A percentile compares a stretch with the other conserved stretches of the same genome.
These are phyloP conservation scores for Nicotiana attenuata DNA, from an alignment of 257 asterid genomes.

Conservation along the genomic window DNA sequence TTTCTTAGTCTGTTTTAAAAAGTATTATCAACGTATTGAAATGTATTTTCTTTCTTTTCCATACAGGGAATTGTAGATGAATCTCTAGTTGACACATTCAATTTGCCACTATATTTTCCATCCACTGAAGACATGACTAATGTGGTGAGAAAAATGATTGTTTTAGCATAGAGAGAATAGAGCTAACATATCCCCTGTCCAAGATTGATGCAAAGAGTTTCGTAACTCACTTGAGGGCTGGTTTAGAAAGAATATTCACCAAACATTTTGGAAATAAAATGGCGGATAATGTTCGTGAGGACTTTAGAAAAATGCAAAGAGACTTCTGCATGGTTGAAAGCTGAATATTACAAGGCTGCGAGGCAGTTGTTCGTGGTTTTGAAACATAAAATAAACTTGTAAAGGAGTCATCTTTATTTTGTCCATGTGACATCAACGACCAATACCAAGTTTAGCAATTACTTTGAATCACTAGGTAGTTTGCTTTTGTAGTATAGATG, in stretches of 20 bases:
- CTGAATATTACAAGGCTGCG: not conserved
- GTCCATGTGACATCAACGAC: no score
- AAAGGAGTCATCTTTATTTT: no score
- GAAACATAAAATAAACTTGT: constrained; percentile 7
- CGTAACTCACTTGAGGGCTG: constrained; percentile 21
- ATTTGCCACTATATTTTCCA: constrained; percentile 38
- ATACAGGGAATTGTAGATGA: constrained; percentile 31
- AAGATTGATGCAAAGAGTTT: not conserved
- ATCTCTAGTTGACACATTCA: constrained; percentile 39
- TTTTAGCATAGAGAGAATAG: constrained; percentile 37
- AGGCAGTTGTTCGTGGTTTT: constrained; percentile 21
- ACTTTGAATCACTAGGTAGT: no score
- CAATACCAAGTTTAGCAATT: no score
- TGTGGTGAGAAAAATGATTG: constrained; percentile 21
- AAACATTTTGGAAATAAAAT: constrained; percentile 18
- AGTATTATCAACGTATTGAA: not conserved
- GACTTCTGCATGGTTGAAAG: not conserved
- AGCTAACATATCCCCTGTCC: constrained; percentile 8
- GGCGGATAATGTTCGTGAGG: constrained; percentile 15
- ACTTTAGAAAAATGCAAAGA: constrained; percentile 4
- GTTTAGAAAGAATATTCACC: constrained; percentile 10
- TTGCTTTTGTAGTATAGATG: no score
- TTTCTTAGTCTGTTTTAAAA: no score
- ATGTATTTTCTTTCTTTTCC: not conserved
- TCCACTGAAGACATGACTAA: constrained; percentile 33